Conservation (phyloP, 2,329 filamentous ascomycete genomes). For the Aspergillus texensis region DNA sequence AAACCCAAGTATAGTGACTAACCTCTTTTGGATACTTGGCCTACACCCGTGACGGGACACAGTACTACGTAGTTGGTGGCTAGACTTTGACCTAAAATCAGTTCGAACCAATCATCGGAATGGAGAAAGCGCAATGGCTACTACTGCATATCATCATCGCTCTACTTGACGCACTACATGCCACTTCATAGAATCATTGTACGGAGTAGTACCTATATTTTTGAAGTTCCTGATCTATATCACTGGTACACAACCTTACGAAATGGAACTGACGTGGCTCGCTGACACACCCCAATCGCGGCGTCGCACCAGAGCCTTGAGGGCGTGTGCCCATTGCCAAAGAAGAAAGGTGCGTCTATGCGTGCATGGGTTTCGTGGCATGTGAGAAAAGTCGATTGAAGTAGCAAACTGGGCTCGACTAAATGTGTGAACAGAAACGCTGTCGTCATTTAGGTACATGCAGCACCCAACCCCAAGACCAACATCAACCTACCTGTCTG, state of each 20-base stretch:
- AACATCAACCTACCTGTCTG: neutral
- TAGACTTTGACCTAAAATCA: neutral
- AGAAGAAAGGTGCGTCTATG: slow-evolving; percentile 32
- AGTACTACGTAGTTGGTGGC: too few species aligned
- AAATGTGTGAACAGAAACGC: slow-evolving; percentile 31
- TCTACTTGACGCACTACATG: neutral
- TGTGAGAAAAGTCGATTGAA: neutral
- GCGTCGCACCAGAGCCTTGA: slow-evolving; percentile 32
- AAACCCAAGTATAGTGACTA: neutral
- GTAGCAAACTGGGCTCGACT: neutral
- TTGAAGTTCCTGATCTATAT: neutral
- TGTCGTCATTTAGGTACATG: slow-evolving; percentile 31
- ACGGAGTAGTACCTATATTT: neutral
- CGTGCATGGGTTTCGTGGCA: neutral
- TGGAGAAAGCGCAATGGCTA: neutral
- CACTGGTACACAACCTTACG: neutral
- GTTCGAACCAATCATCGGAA: neutral
- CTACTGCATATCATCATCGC: neutral
- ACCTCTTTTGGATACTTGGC: neutral
- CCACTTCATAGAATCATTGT: neutral
- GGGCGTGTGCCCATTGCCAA: slow-evolving; percentile 36
- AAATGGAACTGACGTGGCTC: slow-evolving; percentile 40
- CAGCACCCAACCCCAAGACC: slow-evolving; percentile 2
- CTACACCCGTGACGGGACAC: too few species aligned
- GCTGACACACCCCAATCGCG: slow-evolving; percentile 38